Base-by-base conservation (phyloP, 108 stramenopile species). In the Bacterosira constricta region DNA sequence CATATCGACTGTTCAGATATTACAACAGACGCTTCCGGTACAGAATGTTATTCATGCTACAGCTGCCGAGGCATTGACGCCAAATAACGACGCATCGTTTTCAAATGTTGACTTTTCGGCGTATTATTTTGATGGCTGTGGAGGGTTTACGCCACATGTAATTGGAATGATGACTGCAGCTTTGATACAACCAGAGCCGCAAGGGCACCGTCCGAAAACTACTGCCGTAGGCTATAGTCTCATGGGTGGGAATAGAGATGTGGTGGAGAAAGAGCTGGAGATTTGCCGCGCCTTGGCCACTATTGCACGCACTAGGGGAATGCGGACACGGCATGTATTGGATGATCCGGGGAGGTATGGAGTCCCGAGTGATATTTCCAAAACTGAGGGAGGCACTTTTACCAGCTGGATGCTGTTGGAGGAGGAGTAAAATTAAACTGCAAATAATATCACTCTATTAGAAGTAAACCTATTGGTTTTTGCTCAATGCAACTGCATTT, bases 81-180 rank as follows among this genome's bases (percentile, higher is more conserved):
- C 59, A 6, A 13, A 54, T 38, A 25, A 36, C 30, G 54, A 36
- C 34, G 65, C 54, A 23, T 36, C 46, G 20, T 59, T 72, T 56
- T 30, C 63, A 6, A 21, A 35, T 26, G 53, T 64, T 1, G 44
- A 78, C 18, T 84, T 84, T 66, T 23, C 34, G n/a, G 75, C 75
- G 12, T 84, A 68, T 69, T 84, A 84, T 34, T 84, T 84, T 56
- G 83, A 84, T 58, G 83, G 80, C 0, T 84, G 83, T 61, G 80
- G 76, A 4, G 83, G 83, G 9, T 69, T 52, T 41, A 59, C 54
- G 13, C 83, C 80, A n/a, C 71, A 69, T 17, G 73, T 84, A 30
- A 41, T 81, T 23, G 75, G 66, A 4, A 84, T 84, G 83, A 58
- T 84, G 58, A 46, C 71, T 18, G 76, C 83, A 37, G 83, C 83